Base-by-base conservation (phyloP, 495 filamentous ascomycete species). In the Tuber borchii region DNA sequence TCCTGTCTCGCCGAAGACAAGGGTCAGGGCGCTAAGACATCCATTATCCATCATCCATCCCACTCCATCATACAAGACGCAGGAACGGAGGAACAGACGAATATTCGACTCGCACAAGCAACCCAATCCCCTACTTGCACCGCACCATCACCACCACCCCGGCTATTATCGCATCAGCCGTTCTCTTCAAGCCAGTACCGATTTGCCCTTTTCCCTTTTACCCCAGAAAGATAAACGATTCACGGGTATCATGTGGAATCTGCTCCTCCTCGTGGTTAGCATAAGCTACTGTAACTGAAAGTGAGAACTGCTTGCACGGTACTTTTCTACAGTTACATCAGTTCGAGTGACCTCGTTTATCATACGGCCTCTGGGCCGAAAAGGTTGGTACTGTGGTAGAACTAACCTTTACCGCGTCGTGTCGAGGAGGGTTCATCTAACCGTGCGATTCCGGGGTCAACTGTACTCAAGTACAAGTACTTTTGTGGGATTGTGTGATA, bases 21-120 rank as follows among this genome's bases (percentile, higher is more conserved):
- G 75, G 79, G 79, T 78, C 79, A 77, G 73, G 78, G 79, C 79
- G 79, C 79, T 81, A 81, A 81, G 79, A 81, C 79, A 81, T 72
- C 70, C 77, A 37, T 1, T 37, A 37, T 37, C 34, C 77, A 73
- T 72, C 69, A 37, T 37, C 34, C 77, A 73, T 72, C 69, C 74
- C 71, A 71, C 40, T 37, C 76, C 56, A 65, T n/a, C 12, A 26
- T 17, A 65, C 56, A 65, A 34, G 26, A 71, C 75, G 79, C 79
- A 81, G 79, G 79, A 81, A 81, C 79, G 74, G 26, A 69, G 72
- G 42, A 51, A 40, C 39, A 72, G 78, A 73, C 74, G 74, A 80
- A 44, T 73, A 76, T 40, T 71, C 61, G 46, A 17, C 44, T 16
- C 14, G 44, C 1, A 51, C 48, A n/a, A 51, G 48, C 48, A 51